Conservation (phyloP, 768 basidiomycete genomes). For the Neoboletus magnificus region DNA sequence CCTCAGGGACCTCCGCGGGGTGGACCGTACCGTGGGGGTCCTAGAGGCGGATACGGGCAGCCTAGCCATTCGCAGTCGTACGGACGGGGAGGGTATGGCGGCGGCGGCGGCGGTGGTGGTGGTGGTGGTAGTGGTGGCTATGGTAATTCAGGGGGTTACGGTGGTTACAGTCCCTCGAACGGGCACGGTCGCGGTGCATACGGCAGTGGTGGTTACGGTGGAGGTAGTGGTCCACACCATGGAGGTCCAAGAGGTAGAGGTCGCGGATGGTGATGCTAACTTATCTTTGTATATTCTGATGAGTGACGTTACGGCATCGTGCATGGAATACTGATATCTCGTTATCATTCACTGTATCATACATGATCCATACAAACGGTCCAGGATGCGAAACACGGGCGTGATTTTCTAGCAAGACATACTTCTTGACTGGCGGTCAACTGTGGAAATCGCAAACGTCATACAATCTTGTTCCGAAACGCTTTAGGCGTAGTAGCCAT, state of each 20-base stretch:
- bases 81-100: slow-evolving; percentile 28
- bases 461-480: background rate
- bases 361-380: slow-evolving; percentile 14
- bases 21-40: slow-evolving; percentile 25
- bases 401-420: background rate
- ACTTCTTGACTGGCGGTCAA: background rate
- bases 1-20: slow-evolving; percentile 26
- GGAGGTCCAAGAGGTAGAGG: slow-evolving; percentile 45
- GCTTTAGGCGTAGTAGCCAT: slow-evolving; percentile 28
- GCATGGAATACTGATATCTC: slow-evolving; percentile 3
- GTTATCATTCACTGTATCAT: slow-evolving; percentile 12
- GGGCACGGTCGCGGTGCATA: slow-evolving; percentile 39
- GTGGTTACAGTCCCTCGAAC: slow-evolving; percentile 31
- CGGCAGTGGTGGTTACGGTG: slow-evolving; percentile 27
- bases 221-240: slow-evolving; percentile 14
- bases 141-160: slow-evolving; percentile 24
- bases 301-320: background rate
- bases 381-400: background rate
- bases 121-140: background rate
- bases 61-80: slow-evolving; percentile 19
- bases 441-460: background rate
- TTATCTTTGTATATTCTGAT: slow-evolving; percentile 21
- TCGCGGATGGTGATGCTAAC: slow-evolving; percentile 41
- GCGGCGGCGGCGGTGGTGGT: slow-evolving; percentile 10
- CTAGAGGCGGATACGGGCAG: slow-evolving; percentile 27